phyloP scores from a whole-genome alignment of 2,329 filamentous ascomycete species.

The Trichoderma atrobrunneum region DNA sequence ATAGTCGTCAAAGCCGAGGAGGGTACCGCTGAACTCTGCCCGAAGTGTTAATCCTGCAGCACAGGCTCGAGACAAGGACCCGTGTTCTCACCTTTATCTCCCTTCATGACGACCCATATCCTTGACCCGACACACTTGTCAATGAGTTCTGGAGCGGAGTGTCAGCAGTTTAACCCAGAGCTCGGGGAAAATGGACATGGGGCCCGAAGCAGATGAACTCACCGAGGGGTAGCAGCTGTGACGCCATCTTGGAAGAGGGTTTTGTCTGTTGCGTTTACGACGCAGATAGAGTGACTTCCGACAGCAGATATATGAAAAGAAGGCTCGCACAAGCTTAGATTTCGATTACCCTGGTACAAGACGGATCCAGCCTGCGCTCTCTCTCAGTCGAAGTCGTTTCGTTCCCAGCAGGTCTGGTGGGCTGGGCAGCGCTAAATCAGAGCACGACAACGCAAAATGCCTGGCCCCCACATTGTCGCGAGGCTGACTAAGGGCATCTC shows the following conservation, averaged over 20 bases:
- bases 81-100: constrained; percentile 74
- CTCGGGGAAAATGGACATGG: background rate
- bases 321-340: background rate
- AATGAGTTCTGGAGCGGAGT: constrained; percentile 70
- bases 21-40: constrained; percentile 88
- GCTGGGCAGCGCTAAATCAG: background rate
- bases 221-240: constrained; percentile 72
- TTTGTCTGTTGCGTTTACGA: background rate
- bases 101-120: constrained; percentile 99
- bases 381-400: constrained; percentile 5
- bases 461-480: constrained; percentile 35
- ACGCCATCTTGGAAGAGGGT: constrained; percentile 54
- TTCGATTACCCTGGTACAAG: background rate
- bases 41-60: constrained; percentile 19
- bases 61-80: background rate
- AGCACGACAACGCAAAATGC: background rate
- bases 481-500: constrained; percentile 35
- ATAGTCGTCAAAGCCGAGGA: constrained; percentile 97
- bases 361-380: background rate
- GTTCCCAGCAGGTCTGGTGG: background rate
- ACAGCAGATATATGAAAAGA: background rate
- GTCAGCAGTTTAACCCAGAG: background rate
- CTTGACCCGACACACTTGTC: constrained; percentile 97
- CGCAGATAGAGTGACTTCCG: no score
- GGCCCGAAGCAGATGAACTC: constrained; percentile 25